Base-by-base conservation (phyloP, 2,329 filamentous ascomycete species). In the Nothophaeocryptopus gaeumannii region DNA sequence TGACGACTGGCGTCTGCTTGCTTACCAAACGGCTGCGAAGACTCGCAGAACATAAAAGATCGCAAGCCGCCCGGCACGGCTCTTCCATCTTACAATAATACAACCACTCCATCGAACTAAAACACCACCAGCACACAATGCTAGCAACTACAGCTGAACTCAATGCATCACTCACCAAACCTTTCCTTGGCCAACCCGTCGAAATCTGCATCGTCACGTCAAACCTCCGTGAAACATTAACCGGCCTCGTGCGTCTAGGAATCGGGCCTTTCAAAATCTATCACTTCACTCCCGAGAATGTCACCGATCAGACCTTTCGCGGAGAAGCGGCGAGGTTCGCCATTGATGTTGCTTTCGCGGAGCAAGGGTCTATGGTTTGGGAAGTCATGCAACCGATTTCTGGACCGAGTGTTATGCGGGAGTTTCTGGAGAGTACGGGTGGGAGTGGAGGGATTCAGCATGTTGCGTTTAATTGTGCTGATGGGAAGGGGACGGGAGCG, bases 211-310 rank as follows among this genome's bases (percentile, higher is more conserved):
- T 47, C 39, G 48, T 51, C 13, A 51, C 43, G 4, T n/a, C 44
- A 4, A 31, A 39, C 34, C 45, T 47, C 31, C 15, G 30, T 12
- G 8, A 15, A 41, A 47, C 49, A 3, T 44, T 51, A 5, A 12
- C 5, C 2, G 49, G 44, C 14, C 47, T 47, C 26, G 10, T 54
- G 1, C 26, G 32, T 26, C 46, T 50, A 30, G 46, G 41, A 20
- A 50, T 47, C n/a, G 41, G 37, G 9, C 46, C 51, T 20, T 53
- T 50, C 46, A 46, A 53, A 16, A 50, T 53, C 46, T 50, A n/a
- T 29, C 32, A 44, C 12, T 54, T 54, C 39, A 39, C 12, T 10
- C 42, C 42, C 2, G 29, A 42, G 16, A 54, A 37, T n/a, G 46
- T 47, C 1, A 43, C 46, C 1, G 15, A 54, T 3, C 38, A 50